phyloP scores from a whole-genome alignment of 805 yeast genomes.

The Candida gorgasii region DNA sequence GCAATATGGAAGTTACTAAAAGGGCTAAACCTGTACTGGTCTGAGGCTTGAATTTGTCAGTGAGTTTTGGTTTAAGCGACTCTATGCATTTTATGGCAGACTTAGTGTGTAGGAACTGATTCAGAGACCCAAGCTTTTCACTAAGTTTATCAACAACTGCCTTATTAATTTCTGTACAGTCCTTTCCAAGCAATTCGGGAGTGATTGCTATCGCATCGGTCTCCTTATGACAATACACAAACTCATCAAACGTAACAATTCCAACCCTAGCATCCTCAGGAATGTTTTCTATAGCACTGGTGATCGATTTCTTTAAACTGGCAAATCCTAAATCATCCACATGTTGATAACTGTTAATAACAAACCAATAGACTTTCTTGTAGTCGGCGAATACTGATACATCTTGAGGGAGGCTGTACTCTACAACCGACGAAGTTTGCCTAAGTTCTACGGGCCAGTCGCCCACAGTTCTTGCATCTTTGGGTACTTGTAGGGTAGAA shows the following conservation, averaged over 20 bases:
- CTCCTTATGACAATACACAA: slow-evolving; percentile 25
- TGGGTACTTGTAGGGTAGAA: slow-evolving; percentile 18
- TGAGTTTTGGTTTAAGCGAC: slow-evolving; percentile 21
- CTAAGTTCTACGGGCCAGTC: slow-evolving; percentile 31
- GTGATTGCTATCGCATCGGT: slow-evolving; percentile 3
- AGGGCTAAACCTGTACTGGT: slow-evolving; percentile 39
- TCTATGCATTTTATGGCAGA: slow-evolving; percentile 10
- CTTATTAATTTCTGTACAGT: slow-evolving; percentile 1
- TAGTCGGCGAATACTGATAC: slow-evolving; percentile 16
- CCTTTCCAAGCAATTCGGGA: slow-evolving; percentile 4
- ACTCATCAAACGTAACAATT: slow-evolving; percentile 30
- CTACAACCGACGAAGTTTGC: slow-evolving; percentile 28
- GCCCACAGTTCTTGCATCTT: slow-evolving; percentile 8
- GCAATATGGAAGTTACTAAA: slow-evolving; percentile 23
- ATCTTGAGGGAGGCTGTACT: slow-evolving; percentile 32
- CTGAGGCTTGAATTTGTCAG: slow-evolving; percentile 30
- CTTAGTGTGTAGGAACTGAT: not conserved
- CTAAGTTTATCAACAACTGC: not conserved
- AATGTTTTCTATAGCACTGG: slow-evolving; percentile 16
- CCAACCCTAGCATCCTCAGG: slow-evolving; percentile 22
- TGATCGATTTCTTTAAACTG: slow-evolving; percentile 15
- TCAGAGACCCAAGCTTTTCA: slow-evolving; percentile 2
- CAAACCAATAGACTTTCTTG: slow-evolving; percentile 19
- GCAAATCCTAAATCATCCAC: slow-evolving; percentile 22
- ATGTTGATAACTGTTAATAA: slow-evolving; percentile 34